Evolutionary conservation across 2,329 filamentous ascomycete species (phyloP).

Genomic region (Penicillium sp.): DNA sequence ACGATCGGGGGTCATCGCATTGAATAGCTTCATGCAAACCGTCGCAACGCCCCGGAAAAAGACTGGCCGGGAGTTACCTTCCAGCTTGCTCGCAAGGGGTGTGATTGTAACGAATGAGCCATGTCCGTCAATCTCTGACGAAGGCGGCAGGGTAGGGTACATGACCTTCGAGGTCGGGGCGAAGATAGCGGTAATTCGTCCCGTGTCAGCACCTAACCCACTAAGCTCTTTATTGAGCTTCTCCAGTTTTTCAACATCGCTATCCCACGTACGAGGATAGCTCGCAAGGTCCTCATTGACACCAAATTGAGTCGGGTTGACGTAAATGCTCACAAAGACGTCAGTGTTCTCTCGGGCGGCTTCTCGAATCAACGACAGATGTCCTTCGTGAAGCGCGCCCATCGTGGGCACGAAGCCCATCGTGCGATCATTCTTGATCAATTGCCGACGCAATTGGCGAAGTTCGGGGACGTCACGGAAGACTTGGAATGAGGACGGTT

Average conservation of each 20-base stretch:
- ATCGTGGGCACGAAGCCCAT: conserved; percentile 94
- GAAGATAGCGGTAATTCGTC: conserved; percentile 79
- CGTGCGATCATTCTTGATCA: conserved; percentile 66
- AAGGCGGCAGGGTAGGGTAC: conserved; percentile 79
- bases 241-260: conserved; percentile 69
- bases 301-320: conserved; percentile 97
- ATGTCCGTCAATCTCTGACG: conserved; percentile 70
- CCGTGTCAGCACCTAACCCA: conserved; percentile 53
- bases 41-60: conserved; percentile 98
- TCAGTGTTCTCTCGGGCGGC: conserved; percentile 83
- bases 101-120: conserved; percentile 93
- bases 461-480: conserved; percentile 75
- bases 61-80: conserved; percentile 82
- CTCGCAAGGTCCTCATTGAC: conserved; percentile 81
- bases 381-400: conserved; percentile 93
- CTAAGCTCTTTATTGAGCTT: conserved; percentile 72
- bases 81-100: conserved; percentile 76
- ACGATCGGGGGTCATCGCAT: conserved; percentile 73
- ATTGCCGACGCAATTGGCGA: conserved; percentile 67
- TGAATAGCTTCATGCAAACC: conserved; percentile 92
- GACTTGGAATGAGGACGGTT: conserved; percentile 49
- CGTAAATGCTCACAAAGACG: conserved; percentile 88
- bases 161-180: conserved; percentile 80
- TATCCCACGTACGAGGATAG: conserved; percentile 88
- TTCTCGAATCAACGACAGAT: conserved; percentile 79